Conservation (phyloP, 108 stramenopile genomes). For the Mediolabrus comicus region DNA sequence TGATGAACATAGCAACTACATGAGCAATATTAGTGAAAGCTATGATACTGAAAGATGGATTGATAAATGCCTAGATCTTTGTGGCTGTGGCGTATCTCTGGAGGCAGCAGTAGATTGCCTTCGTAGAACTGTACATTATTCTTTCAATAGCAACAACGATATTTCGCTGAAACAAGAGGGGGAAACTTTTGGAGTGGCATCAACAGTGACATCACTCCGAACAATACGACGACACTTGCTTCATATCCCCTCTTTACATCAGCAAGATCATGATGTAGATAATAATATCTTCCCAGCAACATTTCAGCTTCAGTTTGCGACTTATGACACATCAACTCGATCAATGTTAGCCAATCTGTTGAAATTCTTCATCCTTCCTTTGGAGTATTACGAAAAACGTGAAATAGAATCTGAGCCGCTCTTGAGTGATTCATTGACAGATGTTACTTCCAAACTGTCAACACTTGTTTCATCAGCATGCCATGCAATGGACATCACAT, state of each 20-base stretch:
- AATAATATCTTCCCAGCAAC: background rate
- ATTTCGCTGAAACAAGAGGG: background rate
- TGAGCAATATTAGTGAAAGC: background rate
- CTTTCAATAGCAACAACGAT: constrained; percentile 4
- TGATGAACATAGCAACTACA: background rate
- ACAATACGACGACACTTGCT: constrained; percentile 40
- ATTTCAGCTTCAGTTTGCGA: background rate
- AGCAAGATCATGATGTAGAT: background rate
- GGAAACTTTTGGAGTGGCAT: constrained; percentile 17
- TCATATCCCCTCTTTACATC: background rate
- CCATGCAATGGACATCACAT: constrained; percentile 30
- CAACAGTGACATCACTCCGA: constrained; percentile 34
- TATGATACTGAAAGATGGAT: constrained; percentile 39
- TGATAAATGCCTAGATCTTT: constrained; percentile 40
- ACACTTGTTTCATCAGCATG: constrained; percentile 40
- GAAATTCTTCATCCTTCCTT: constrained; percentile 25
- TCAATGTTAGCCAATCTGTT: background rate
- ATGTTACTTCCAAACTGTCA: constrained; percentile 20
- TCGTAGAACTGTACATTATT: constrained; percentile 16
- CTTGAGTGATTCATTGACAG: constrained; percentile 14
- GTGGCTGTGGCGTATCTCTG: constrained; percentile 34
- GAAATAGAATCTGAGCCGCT: background rate
- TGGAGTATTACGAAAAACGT: constrained; percentile 20
- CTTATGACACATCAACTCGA: background rate
- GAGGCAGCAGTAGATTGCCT: constrained; percentile 43